A percentile compares a stretch with the other conserved stretches of the same genome.
Conservation (phyloP, 345 rosid genomes). For the Aethionema arabicum region DNA sequence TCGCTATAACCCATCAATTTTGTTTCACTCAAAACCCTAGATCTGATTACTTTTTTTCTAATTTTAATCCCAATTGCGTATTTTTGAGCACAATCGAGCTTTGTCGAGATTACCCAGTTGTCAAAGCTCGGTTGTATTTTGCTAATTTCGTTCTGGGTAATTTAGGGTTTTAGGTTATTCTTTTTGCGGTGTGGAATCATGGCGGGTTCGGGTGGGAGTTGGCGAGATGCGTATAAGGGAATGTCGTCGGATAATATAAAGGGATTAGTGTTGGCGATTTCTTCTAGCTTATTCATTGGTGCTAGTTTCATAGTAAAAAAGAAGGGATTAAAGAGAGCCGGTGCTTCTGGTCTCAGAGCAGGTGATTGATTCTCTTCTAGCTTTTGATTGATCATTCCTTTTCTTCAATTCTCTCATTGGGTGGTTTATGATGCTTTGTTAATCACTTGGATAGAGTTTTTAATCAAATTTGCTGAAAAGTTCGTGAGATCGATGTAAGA, state of each 20-base stretch:
- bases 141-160: not conserved
- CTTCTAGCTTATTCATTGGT: conserved; percentile 76
- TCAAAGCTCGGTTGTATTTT: conserved; percentile 4
- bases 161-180: conserved; percentile 19
- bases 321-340: conserved; percentile 77
- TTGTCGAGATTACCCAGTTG: conserved; percentile 17
- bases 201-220: conserved; percentile 31
- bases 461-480: not conserved
- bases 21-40: conserved; percentile 10
- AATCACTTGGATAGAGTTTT: not conserved
- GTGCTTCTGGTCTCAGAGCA: conserved; percentile 68
- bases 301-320: conserved; percentile 84
- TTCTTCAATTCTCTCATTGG: too few relatives aligned
- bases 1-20: conserved; percentile 5
- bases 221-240: conserved; percentile 54
- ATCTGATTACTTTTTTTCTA: conserved; percentile 23
- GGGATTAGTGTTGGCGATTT: conserved; percentile 72
- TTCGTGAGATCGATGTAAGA: not conserved
- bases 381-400: too few relatives aligned
- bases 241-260: conserved; percentile 74
- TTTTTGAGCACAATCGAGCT: conserved; percentile 11
- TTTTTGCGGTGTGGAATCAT: conserved; percentile 10
- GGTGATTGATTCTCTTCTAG: conserved; percentile 37
- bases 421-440: not conserved
- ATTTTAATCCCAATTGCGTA: not conserved